Percentiles rank a stretch among this genome's conserved stretches.
Evolutionary conservation across 192 early-diverging fungal species (phyloP).

Genomic region (Linnemannia hyalina): DNA sequence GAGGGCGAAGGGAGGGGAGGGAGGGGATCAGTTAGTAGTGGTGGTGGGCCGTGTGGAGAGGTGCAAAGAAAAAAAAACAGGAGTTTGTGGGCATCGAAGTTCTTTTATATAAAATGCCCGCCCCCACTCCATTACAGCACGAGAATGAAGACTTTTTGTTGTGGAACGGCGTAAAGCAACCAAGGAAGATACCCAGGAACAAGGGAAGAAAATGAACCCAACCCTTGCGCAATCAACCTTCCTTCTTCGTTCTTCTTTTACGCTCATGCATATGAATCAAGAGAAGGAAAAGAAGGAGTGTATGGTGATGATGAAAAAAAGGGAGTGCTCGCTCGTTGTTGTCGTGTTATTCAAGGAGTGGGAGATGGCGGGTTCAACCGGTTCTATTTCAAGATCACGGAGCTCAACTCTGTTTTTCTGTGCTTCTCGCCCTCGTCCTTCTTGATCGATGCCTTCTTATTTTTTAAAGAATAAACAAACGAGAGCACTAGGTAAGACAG

Average conservation of each 20-base stretch:
- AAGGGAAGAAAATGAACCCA: neutral
- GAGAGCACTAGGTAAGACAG: too few species aligned
- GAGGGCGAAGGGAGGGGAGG: neutral
- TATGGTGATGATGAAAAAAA: too few species aligned
- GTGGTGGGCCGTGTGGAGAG: slow-evolving; percentile 5
- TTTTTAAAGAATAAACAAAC: neutral
- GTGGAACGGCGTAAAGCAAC: neutral
- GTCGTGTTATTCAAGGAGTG: neutral
- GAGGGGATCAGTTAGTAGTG: slow-evolving; percentile 1
- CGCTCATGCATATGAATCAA: neutral
- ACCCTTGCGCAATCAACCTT: neutral
- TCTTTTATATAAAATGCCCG: neutral
- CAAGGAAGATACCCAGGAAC: neutral
- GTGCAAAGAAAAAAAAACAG: slow-evolving; percentile 25
- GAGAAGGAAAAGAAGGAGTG: neutral
- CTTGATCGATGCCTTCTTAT: neutral
- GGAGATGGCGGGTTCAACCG: neutral
- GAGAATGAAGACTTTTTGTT: neutral
- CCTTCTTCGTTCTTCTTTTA: neutral
- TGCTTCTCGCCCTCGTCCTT: neutral
- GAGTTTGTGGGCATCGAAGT: neutral
- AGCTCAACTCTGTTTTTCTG: slow-evolving; percentile 11
- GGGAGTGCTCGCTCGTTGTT: too few species aligned
- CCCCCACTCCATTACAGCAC: neutral
- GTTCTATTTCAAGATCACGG: slow-evolving; percentile 6